Evolutionary conservation across 441 rosid species (phyloP).

Genomic region (Raphanus hybrid): DNA sequence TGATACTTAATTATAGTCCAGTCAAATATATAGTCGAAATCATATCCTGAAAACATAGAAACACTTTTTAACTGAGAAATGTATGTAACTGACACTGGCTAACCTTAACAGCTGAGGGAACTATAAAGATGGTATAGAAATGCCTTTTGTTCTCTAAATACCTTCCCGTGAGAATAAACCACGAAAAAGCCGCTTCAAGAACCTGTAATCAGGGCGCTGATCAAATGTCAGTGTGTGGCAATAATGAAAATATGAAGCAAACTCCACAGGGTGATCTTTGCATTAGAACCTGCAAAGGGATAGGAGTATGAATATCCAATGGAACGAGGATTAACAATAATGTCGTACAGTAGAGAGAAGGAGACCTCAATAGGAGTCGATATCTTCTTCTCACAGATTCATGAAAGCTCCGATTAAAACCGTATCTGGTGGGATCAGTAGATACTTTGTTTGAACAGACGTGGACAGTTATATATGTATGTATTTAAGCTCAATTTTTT

Average conservation of each 20-base stretch:
- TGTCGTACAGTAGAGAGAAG: slow-evolving; percentile 11
- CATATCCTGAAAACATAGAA: slow-evolving; percentile 56
- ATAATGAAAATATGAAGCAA: slow-evolving; percentile 90
- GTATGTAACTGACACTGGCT: neutral
- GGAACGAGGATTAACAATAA: neutral
- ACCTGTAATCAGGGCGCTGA: slow-evolving; percentile 91
- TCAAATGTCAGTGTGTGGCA: slow-evolving; percentile 89
- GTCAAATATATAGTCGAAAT: slow-evolving; percentile 59
- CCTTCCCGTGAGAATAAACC: slow-evolving; percentile 84
- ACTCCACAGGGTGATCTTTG: slow-evolving; percentile 92
- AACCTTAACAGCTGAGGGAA: no score
- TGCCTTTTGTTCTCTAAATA: slow-evolving; percentile 28
- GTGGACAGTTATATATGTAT: no score
- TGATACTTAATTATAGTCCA: slow-evolving; percentile 83
- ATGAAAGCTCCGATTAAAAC: no score
- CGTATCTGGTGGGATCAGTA: no score
- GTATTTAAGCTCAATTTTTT: no score
- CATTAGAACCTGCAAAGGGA: slow-evolving; percentile 69
- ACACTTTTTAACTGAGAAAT: slow-evolving; percentile 18
- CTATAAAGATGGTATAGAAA: neutral
- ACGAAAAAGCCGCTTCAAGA: slow-evolving; percentile 84
- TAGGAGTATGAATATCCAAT: slow-evolving; percentile 6
- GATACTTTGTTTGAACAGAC: no score
- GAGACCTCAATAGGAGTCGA: slow-evolving; percentile 94
- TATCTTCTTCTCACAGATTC: slow-evolving; percentile 89